Conservation (phyloP, 768 basidiomycete genomes). For the Boletus vermiculosoides region DNA sequence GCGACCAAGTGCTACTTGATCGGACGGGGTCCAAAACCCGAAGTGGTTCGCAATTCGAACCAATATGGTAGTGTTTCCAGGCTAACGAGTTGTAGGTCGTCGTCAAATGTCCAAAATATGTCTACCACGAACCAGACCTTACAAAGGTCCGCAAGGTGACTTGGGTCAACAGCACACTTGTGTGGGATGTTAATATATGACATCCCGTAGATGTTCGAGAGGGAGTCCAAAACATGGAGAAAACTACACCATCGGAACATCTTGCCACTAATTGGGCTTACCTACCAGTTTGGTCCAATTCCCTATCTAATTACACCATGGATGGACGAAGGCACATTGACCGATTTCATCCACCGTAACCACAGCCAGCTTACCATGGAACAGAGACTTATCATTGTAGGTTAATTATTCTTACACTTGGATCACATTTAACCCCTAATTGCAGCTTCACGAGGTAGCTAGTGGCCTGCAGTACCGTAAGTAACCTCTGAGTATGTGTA, state of each 20-base stretch:
- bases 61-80: background rate
- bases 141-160: constrained; percentile 9
- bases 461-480: constrained; percentile 14
- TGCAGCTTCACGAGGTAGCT: constrained; percentile 10
- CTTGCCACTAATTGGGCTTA: constrained; percentile 13
- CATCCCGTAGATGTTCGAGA: constrained; percentile 7
- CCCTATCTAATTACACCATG: constrained; percentile 15
- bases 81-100: constrained; percentile 2
- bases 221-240: constrained; percentile 4
- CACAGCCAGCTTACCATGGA: constrained; percentile 1
- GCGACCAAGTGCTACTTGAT: constrained; percentile 4
- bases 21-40: background rate
- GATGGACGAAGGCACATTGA: constrained; percentile 12
- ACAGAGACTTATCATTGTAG: constrained; percentile 3
- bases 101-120: constrained; percentile 9
- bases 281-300: constrained; percentile 7
- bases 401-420: background rate
- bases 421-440: background rate
- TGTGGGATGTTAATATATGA: background rate
- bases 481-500: background rate
- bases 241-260: constrained; percentile 9
- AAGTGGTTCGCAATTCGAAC: constrained; percentile 8
- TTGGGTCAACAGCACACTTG: background rate
- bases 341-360: constrained; percentile 6
- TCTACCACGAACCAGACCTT: background rate